Percentiles rank a stretch among this genome's conserved stretches.
These are phyloP conservation scores for Aureobasidium sp. DNA, from an alignment of 2,329 filamentous ascomycete genomes.

Conservation along the genomic window DNA sequence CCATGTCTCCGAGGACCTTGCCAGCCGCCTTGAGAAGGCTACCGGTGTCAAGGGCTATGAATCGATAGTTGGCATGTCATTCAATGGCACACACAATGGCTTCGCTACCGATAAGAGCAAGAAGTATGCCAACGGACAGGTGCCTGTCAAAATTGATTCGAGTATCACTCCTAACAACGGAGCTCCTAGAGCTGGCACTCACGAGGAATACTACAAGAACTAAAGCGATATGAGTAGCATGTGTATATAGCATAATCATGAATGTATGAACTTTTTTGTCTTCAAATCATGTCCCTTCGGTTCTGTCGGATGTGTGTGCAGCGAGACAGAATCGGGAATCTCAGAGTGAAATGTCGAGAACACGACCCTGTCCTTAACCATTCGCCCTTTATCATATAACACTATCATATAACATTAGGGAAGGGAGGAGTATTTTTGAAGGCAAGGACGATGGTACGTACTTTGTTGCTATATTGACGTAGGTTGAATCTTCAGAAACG, in stretches of 20 bases:
- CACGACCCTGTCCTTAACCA: not conserved
- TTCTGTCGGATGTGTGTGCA: not conserved
- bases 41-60: slow-evolving; percentile 56
- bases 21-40: slow-evolving; percentile 53
- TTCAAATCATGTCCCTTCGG: not conserved
- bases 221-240: not conserved
- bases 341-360: not conserved
- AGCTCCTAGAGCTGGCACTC: slow-evolving; percentile 40
- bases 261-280: not conserved
- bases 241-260: not conserved
- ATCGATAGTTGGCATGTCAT: slow-evolving; percentile 48
- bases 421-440: too few relatives aligned
- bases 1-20: slow-evolving; percentile 54
- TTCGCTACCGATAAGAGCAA: slow-evolving; percentile 46
- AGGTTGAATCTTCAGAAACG: too few relatives aligned
- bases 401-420: too few relatives aligned
- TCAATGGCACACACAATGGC: slow-evolving; percentile 57
- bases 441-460: too few relatives aligned
- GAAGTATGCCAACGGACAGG: slow-evolving; percentile 47
- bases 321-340: not conserved
- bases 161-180: slow-evolving; percentile 40
- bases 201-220: slow-evolving; percentile 25
- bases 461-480: too few relatives aligned
- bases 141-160: slow-evolving; percentile 19
- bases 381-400: too few relatives aligned